A percentile compares a stretch with the other conserved stretches of the same genome.
Evolutionary conservation across 495 filamentous ascomycete genomes (phyloP).

Genomic region (Evernia prunastri): DNA sequence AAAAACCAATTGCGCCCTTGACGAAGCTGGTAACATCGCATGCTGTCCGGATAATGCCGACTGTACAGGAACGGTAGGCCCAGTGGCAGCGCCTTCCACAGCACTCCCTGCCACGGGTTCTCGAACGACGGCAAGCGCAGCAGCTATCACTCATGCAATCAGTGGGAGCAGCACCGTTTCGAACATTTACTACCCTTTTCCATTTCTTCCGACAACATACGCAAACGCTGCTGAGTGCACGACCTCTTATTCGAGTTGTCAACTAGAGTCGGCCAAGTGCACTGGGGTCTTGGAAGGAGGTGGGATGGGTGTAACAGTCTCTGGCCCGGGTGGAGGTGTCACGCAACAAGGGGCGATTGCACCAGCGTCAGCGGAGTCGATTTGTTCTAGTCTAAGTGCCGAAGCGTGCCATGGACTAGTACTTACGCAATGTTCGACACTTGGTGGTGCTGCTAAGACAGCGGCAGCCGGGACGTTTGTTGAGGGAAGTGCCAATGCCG

Average conservation of each 20-base stretch:
- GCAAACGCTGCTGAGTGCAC: conserved; percentile 56
- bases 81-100: conserved; percentile 28
- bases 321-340: conserved; percentile 49
- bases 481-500: conserved; percentile 30
- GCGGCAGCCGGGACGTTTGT: conserved; percentile 29
- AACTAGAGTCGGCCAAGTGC: conserved; percentile 57
- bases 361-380: conserved; percentile 49
- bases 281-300: conserved; percentile 51
- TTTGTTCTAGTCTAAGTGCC: conserved; percentile 58
- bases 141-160: conserved; percentile 23
- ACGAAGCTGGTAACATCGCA: conserved; percentile 54
- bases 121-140: conserved; percentile 15
- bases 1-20: conserved; percentile 49
- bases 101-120: conserved; percentile 33
- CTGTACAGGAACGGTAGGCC: conserved; percentile 54
- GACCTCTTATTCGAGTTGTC: conserved; percentile 59
- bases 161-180: conserved; percentile 29
- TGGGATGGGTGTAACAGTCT: conserved; percentile 56
- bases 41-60: conserved; percentile 57
- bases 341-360: conserved; percentile 44
- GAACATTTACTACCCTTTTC: conserved; percentile 59
- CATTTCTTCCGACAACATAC: conserved; percentile 61
- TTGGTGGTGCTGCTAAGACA: conserved; percentile 30
- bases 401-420: conserved; percentile 55
- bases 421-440: conserved; percentile 46